Evolutionary conservation across 495 filamentous ascomycete genomes (phyloP).

Genomic region (Neurospora tetrasperma): DNA sequence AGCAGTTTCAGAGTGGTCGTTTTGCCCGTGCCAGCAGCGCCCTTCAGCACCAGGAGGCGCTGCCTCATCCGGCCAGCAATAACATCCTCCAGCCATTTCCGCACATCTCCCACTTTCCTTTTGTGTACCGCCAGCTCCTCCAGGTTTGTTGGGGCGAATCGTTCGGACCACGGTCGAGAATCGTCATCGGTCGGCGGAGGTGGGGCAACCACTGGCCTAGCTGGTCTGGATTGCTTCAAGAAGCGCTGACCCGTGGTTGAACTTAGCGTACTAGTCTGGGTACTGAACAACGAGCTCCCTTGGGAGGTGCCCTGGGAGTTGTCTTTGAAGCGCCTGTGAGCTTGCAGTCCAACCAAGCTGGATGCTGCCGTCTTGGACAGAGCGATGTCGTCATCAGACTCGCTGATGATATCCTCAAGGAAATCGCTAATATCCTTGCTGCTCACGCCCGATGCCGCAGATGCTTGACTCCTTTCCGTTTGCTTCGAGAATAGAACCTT

Average conservation of each 20-base stretch:
- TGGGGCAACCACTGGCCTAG: slow-evolving; percentile 7
- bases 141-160: slow-evolving; percentile 61
- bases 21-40: slow-evolving; percentile 88
- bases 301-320: neutral
- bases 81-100: slow-evolving; percentile 66
- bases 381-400: slow-evolving; percentile 39
- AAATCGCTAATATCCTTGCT: slow-evolving; percentile 1
- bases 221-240: slow-evolving; percentile 10
- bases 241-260: slow-evolving; percentile 28
- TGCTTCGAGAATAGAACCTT: slow-evolving; percentile 44
- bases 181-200: slow-evolving; percentile 23
- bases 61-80: slow-evolving; percentile 53
- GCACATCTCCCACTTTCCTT: slow-evolving; percentile 81
- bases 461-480: slow-evolving; percentile 29
- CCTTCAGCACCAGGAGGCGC: slow-evolving; percentile 74
- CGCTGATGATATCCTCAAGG: slow-evolving; percentile 39
- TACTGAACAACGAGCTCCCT: neutral
- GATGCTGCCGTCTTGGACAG: slow-evolving; percentile 27
- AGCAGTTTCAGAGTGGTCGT: slow-evolving; percentile 75
- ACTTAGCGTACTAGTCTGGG: slow-evolving; percentile 6
- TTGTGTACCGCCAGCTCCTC: slow-evolving; percentile 87
- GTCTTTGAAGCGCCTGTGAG: slow-evolving; percentile 34
- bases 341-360: slow-evolving; percentile 36
- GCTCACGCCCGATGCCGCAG: neutral
- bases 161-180: slow-evolving; percentile 73